Conservation (phyloP, 129 eudicot genomes). For the Daucus carota region DH1_v3.0 NC_030383.2:8191501-8192000, state of each 20-base stretch:
- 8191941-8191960: conserved; percentile 90
- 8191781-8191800: neutral
- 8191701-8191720: neutral
- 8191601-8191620: no score
- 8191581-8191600: no score
- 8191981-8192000: conserved; percentile 21
- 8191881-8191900: conserved; percentile 79
- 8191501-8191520: no score
- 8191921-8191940: conserved; percentile 86
- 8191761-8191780: neutral
- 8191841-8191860: no score
- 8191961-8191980: conserved; percentile 90
- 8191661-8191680: neutral
- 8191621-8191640: neutral
- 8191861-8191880: conserved; percentile 64
- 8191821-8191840: no score
- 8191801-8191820: neutral
- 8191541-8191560: no score
- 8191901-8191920: conserved; percentile 70
- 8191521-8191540: no score
- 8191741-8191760: neutral
- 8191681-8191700: neutral
- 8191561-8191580: no score
- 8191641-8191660: neutral
- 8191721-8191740: neutral